phyloP scores from a whole-genome alignment of 1,284 basidiomycete genomes.

The Apiotrichum sp. region DNA sequence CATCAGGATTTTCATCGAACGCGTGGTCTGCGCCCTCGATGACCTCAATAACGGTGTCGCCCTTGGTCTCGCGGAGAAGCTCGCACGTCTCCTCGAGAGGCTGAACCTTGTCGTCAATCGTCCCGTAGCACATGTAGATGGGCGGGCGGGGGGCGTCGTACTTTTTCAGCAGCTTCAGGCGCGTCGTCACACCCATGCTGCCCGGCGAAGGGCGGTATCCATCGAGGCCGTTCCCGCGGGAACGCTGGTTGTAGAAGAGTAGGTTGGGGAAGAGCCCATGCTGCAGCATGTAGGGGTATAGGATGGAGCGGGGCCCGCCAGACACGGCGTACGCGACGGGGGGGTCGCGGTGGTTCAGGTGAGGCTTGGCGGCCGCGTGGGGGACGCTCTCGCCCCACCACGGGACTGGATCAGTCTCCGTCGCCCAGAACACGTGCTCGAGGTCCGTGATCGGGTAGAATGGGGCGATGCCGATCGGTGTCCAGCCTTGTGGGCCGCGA shows the following conservation, averaged over 20 bases:
- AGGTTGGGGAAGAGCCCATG: slow-evolving; percentile 40
- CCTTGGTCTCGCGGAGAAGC: slow-evolving; percentile 13
- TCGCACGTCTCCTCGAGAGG: slow-evolving; percentile 35
- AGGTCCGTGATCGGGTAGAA: slow-evolving; percentile 45
- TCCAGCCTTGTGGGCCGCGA: slow-evolving; percentile 27
- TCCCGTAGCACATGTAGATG: slow-evolving; percentile 34
- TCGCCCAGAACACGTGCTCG: slow-evolving; percentile 40
- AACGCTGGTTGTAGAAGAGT: slow-evolving; percentile 38
- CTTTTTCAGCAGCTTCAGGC: slow-evolving; percentile 17
- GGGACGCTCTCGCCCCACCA: slow-evolving; percentile 35
- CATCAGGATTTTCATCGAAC: slow-evolving; percentile 37
- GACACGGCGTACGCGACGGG: slow-evolving; percentile 33
- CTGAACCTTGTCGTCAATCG: slow-evolving; percentile 36
- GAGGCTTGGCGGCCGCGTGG: slow-evolving; percentile 35
- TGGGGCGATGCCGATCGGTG: slow-evolving; percentile 32
- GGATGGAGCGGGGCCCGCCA: slow-evolving; percentile 38
- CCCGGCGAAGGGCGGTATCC: slow-evolving; percentile 32
- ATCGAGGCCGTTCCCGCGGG: slow-evolving; percentile 31
- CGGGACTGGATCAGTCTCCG: slow-evolving; percentile 41
- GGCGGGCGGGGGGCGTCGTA: slow-evolving; percentile 14
- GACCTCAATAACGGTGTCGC: slow-evolving; percentile 23
- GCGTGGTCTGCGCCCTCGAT: slow-evolving; percentile 33
- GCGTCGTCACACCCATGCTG: slow-evolving; percentile 30
- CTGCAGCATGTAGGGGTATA: slow-evolving; percentile 46
- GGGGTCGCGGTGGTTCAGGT: slow-evolving; percentile 36